Conservation (phyloP, 306 rosid species). For the Lathyrus sativus region DNA sequence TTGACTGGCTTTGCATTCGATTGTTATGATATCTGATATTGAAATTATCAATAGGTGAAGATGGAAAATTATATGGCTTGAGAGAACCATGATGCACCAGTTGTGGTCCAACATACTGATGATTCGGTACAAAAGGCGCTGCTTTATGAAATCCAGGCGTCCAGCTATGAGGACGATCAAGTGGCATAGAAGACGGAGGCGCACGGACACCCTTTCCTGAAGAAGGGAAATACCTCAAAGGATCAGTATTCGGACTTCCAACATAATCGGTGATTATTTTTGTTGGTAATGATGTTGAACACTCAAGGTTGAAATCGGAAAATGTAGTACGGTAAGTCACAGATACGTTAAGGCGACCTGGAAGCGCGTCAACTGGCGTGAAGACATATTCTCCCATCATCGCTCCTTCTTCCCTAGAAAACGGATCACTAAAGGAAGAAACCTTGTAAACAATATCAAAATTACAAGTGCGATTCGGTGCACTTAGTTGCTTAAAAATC, state of each 20-base stretch:
- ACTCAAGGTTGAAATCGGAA: slow-evolving; percentile 70
- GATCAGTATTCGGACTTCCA: slow-evolving; percentile 81
- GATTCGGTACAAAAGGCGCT: slow-evolving; percentile 54
- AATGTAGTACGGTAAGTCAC: slow-evolving; percentile 61
- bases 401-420: slow-evolving; percentile 66
- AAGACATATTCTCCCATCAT: slow-evolving; percentile 63
- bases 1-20: slow-evolving; percentile 45
- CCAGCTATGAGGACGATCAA: slow-evolving; percentile 79
- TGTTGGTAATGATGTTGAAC: slow-evolving; percentile 60
- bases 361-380: slow-evolving; percentile 68
- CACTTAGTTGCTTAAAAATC: slow-evolving; percentile 63
- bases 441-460: slow-evolving; percentile 76
- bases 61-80: slow-evolving; percentile 55
- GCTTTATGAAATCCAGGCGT: slow-evolving; percentile 67
- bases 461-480: slow-evolving; percentile 53
- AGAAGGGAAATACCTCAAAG: slow-evolving; percentile 63
- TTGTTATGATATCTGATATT: slow-evolving; percentile 48
- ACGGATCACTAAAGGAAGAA: slow-evolving; percentile 78
- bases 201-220: slow-evolving; percentile 53
- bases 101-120: slow-evolving; percentile 62
- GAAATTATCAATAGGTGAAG: slow-evolving; percentile 59
- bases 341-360: slow-evolving; percentile 72
- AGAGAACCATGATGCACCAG: slow-evolving; percentile 59
- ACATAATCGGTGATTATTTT: slow-evolving; percentile 80
- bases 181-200: slow-evolving; percentile 51